phyloP scores from a whole-genome alignment of 176 grass and related monocot species.

The Carex pumila region DNA sequence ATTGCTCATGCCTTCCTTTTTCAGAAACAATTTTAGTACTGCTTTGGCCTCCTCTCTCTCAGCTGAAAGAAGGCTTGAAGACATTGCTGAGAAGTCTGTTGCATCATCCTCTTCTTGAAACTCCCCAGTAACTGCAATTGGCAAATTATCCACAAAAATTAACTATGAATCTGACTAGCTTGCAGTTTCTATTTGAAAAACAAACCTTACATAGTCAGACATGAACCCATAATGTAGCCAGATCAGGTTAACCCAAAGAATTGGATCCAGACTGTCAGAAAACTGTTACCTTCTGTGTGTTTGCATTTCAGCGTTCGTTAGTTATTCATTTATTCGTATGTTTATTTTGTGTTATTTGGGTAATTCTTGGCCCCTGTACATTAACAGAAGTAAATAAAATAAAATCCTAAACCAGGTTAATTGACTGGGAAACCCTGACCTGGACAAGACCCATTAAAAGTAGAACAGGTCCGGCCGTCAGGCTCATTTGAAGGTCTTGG shows the following conservation, averaged over 20 bases:
- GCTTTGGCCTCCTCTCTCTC: constrained; percentile 95
- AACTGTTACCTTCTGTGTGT: not conserved
- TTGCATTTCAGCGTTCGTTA: not conserved
- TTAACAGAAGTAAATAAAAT: not conserved
- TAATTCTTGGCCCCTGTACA: not conserved
- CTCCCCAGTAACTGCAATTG: constrained; percentile 36
- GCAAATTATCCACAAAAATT: not conserved
- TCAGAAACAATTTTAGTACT: constrained; percentile 76
- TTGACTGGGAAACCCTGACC: not conserved
- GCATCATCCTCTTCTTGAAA: constrained; percentile 14
- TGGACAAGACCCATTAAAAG: not conserved
- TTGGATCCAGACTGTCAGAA: not conserved
- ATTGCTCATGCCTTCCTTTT: constrained; percentile 75
- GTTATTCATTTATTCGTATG: not conserved
- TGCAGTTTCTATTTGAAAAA: not conserved
- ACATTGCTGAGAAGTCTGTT: constrained; percentile 30
- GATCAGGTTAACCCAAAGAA: not conserved
- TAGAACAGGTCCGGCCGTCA: not conserved
- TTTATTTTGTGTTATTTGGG: not conserved
- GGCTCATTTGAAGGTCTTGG: not conserved
- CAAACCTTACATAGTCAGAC: not conserved
- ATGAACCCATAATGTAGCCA: not conserved
- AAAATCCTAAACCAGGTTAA: not conserved
- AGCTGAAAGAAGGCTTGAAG: constrained; percentile 61
- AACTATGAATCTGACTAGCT: not conserved